Evolutionary conservation across 495 filamentous ascomycete species (phyloP), one percentile per base, ranked within the genome.

Genomic region (Daldinia concentrica): DNA sequence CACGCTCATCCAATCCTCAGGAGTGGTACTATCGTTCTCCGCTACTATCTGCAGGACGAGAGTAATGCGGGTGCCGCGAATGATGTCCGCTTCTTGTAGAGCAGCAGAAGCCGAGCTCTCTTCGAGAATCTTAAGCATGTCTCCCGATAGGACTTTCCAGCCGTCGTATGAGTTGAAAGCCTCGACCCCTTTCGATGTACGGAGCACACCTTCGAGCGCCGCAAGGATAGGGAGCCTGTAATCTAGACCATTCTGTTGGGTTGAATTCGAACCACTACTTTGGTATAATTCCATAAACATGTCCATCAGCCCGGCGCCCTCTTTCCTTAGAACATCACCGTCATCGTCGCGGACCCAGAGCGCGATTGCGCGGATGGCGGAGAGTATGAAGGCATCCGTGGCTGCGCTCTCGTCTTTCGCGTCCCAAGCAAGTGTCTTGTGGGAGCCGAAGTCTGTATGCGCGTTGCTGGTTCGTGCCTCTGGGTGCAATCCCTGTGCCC

Each of bases 291-390:
- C 86, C 19, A 89, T 62, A 17, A 90, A 80, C 71, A 90, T 82
- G 69, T 91, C 89, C 63, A 80, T 81, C 34, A 90, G 69, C 0
- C 88, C 87, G 0, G 80, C 80, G 19, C 81, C 83, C 69, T 91
- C 88, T 34, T 75, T 76, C 6, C 86, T 71, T 43, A 90, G 67
- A 6, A 76, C 70, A n/a, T 86, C 82, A 52, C 86, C 87, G 48
- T 90, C 88, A 41, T 91, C 90, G 45, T 90, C 87, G 14, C 85
- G 81, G 15, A 91, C 75, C 87, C 89, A 91, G 27, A 91, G 79
- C 1, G 85, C 82, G 14, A 91, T 65, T 0, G 86, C 77, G 14
- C 84, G 78, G 6, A 89, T 73, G 0, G 85, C 82, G 1, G 86
- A 84, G 6, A 90, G 68, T 1, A 84, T 82, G 55, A 90, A 84